phyloP scores from a whole-genome alignment of 257 asterid species.

The Nicotiana sylvestris region DNA sequence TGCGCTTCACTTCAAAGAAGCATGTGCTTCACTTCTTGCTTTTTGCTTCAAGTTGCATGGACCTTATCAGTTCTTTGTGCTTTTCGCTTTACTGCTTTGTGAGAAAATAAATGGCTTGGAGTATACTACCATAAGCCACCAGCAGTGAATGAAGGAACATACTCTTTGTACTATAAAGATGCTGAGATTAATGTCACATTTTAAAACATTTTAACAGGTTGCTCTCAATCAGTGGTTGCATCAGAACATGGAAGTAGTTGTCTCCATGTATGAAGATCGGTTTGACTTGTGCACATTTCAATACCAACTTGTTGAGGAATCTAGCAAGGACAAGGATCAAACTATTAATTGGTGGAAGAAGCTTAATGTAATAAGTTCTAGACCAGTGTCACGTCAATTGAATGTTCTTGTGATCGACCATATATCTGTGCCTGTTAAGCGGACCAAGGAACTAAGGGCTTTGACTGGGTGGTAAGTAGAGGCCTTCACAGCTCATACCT shows the following conservation, averaged over 20 bases:
- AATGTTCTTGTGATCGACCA: constrained; percentile 46
- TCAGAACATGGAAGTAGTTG: constrained; percentile 86
- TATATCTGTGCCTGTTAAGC: constrained; percentile 63
- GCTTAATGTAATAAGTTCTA: constrained; percentile 40
- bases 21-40: background rate
- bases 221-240: constrained; percentile 83
- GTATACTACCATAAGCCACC: background rate
- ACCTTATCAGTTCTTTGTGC: background rate
- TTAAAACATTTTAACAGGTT: constrained; percentile 43
- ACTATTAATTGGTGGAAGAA: constrained; percentile 70
- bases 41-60: background rate
- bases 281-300: constrained; percentile 72
- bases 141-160: background rate
- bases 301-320: constrained; percentile 37
- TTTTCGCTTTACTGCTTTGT: background rate
- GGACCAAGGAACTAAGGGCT: constrained; percentile 84
- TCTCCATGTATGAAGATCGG: constrained; percentile 87
- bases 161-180: background rate
- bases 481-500: background rate
- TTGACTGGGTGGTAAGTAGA: constrained; percentile 77
- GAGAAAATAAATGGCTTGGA: background rate
- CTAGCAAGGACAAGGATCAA: constrained; percentile 31
- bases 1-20: background rate
- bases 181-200: background rate
- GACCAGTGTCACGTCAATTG: constrained; percentile 30